Percentiles rank a stretch among this genome's conserved stretches.
Conservation (phyloP, 1,139 yeast genomes). For the Taphrina flavorubra region DNA sequence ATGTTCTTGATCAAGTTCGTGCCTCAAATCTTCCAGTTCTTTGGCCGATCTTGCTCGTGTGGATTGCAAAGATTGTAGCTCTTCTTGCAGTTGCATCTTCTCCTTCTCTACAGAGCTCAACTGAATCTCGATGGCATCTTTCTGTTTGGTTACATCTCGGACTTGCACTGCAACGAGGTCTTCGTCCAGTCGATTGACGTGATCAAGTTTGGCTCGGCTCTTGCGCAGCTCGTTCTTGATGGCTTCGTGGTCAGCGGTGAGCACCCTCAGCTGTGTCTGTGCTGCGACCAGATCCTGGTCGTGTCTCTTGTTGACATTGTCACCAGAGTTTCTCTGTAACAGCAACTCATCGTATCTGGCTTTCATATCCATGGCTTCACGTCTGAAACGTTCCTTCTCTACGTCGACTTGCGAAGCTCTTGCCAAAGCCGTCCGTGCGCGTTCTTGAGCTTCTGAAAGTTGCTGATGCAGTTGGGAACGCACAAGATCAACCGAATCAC, state of each 20-base stretch:
- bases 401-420: conserved; percentile 37
- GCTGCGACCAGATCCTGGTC: conserved; percentile 18
- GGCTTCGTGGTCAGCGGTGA: conserved; percentile 15
- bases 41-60: conserved; percentile 20
- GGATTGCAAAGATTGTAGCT: conserved; percentile 6
- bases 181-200: conserved; percentile 26
- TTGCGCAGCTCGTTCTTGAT: conserved; percentile 16
- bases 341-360: conserved; percentile 29
- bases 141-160: conserved; percentile 28
- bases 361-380: conserved; percentile 33
- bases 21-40: conserved; percentile 33
- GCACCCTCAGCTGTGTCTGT: background rate
- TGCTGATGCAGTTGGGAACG: conserved; percentile 30
- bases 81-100: background rate
- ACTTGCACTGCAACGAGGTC: conserved; percentile 32
- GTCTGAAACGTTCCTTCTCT: conserved; percentile 37
- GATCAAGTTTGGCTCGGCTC: conserved; percentile 28
- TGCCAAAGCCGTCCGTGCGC: conserved; percentile 16
- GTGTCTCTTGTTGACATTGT: background rate
- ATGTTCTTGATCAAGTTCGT: conserved; percentile 33
- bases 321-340: conserved; percentile 26
- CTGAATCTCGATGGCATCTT: conserved; percentile 17
- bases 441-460: conserved; percentile 36
- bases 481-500: conserved; percentile 27
- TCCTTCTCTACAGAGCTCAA: conserved; percentile 8